These are phyloP conservation scores for Diaporthe sp. DNA, from an alignment of 2,329 filamentous ascomycete genomes.

Conservation along the genomic window DNA sequence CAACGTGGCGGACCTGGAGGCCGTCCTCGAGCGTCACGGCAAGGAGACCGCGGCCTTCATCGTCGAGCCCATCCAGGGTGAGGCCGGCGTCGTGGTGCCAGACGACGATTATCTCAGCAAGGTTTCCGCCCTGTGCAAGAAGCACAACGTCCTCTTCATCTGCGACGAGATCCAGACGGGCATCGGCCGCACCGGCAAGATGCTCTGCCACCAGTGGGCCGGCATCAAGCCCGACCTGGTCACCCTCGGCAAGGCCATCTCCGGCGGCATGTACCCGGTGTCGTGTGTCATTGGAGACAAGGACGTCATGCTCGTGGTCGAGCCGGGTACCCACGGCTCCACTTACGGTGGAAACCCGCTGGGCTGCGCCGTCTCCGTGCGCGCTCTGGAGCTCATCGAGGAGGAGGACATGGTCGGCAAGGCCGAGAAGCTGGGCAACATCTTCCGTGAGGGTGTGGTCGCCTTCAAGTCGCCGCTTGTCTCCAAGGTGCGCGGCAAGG, in stretches of 20 bases:
- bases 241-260: constrained; percentile 96
- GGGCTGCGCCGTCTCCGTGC: constrained; percentile 94
- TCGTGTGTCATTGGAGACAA: constrained; percentile 84
- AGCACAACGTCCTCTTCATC: constrained; percentile 96
- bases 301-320: constrained; percentile 95
- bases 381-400: constrained; percentile 91
- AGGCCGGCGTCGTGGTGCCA: constrained; percentile 96
- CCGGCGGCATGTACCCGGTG: constrained; percentile 99
- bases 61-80: constrained; percentile 96
- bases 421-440: constrained; percentile 83
- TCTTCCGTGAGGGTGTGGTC: constrained; percentile 85
- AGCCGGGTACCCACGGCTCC: constrained; percentile 96
- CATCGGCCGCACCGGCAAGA: constrained; percentile 92
- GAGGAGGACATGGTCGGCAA: constrained; percentile 90
- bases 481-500: constrained; percentile 88
- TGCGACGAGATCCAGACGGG: constrained; percentile 99
- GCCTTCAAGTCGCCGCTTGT: constrained; percentile 86
- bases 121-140: constrained; percentile 88
- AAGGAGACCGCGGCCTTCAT: constrained; percentile 92
- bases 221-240: constrained; percentile 96
- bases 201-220: constrained; percentile 95
- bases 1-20: constrained; percentile 84
- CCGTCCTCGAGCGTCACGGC: constrained; percentile 83
- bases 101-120: constrained; percentile 88
- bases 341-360: constrained; percentile 99